phyloP scores from a whole-genome alignment of 23 red algal genomes.

The Gracilaria caudata region DNA sequence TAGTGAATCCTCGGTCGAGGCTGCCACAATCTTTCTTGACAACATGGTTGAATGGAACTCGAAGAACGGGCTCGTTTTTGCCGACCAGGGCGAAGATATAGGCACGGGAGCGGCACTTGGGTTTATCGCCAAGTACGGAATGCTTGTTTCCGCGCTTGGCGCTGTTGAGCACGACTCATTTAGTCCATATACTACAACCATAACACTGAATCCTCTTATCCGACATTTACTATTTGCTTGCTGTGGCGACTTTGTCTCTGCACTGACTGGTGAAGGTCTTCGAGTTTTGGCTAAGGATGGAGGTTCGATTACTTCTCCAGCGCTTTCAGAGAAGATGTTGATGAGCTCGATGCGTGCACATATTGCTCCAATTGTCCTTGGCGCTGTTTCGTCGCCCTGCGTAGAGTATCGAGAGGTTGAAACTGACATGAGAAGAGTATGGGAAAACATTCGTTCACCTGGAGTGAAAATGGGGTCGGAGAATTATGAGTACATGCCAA shows the following conservation, averaged over 20 bases:
- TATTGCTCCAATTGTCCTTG: conserved; percentile 53
- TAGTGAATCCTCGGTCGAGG: conserved; percentile 24
- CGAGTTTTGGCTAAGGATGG: conserved; percentile 20
- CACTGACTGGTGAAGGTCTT: conserved; percentile 28
- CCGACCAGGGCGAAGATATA: conserved; percentile 63
- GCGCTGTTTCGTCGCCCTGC: conserved; percentile 43
- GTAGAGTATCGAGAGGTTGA: background rate
- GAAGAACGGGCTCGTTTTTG: conserved; percentile 13
- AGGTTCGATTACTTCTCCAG: conserved; percentile 44
- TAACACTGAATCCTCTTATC: conserved; percentile 14
- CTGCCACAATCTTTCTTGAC: conserved; percentile 23
- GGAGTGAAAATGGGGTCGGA: conserved; percentile 40
- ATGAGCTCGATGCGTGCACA: background rate
- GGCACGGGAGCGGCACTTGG: conserved; percentile 24
- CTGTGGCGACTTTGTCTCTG: conserved; percentile 49
- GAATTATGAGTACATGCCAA: background rate
- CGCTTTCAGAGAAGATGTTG: conserved; percentile 23
- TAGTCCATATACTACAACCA: background rate
- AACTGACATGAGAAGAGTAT: background rate
- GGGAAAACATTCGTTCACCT: conserved; percentile 43
- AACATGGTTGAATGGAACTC: conserved; percentile 27
- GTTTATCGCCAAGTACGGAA: conserved; percentile 35
- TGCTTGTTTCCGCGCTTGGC: conserved; percentile 31
- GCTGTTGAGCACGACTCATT: background rate
- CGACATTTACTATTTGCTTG: conserved; percentile 41